Evolutionary conservation across 129 eudicot genomes (phyloP).

Genomic region (Ambrosia trifida): DNA sequence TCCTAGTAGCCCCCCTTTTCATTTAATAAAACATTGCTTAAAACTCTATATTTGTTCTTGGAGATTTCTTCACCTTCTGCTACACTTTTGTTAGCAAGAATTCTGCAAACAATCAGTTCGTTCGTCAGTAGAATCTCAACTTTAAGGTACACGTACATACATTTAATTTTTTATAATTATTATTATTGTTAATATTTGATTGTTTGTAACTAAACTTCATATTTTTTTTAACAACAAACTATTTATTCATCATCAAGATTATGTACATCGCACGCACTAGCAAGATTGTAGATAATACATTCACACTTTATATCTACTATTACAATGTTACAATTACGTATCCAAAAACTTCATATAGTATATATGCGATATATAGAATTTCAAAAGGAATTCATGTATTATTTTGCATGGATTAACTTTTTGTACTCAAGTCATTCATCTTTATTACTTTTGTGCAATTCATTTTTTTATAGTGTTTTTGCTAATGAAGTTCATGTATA

Average conservation of each 20-base stretch:
- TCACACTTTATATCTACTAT: too few relatives aligned
- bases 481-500: background rate
- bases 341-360: background rate
- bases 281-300: too few relatives aligned
- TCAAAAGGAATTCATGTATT: background rate
- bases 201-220: background rate
- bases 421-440: background rate
- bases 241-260: too few relatives aligned
- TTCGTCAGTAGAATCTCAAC: conserved; percentile 11
- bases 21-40: conserved; percentile 37
- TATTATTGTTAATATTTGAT: background rate
- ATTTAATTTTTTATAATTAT: background rate
- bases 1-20: conserved; percentile 49
- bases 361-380: background rate
- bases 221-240: too few relatives aligned
- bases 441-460: background rate
- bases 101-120: conserved; percentile 17
- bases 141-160: conserved; percentile 24
- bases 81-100: conserved; percentile 20
- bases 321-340: too few relatives aligned
- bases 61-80: conserved; percentile 18
- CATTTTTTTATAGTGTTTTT: background rate
- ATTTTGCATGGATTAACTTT: conserved; percentile 3
- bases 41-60: conserved; percentile 30
- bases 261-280: too few relatives aligned